Evolutionary conservation across 2,329 filamentous ascomycete species (phyloP), one percentile per base, ranked within the genome.

Genomic region (Fusarium sp.): DNA sequence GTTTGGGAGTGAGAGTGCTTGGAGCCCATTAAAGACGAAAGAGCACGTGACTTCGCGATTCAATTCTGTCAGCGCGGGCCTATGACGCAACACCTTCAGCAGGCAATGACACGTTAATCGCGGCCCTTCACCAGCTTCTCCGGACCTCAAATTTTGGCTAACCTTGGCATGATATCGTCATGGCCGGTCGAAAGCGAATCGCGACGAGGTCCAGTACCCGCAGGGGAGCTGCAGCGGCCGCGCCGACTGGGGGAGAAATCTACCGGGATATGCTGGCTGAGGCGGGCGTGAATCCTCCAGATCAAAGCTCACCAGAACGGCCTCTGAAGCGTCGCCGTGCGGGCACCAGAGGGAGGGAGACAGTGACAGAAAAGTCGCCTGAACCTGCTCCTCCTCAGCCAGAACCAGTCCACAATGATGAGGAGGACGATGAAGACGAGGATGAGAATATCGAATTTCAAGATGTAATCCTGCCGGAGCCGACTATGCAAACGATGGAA

Each of bases 401-500:
- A 14, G 24, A 67, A 0, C 43, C 63, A 10, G 65, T 14, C 6
- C 56, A 33, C 39, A 72, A 60, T 54, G 76, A 80, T 11, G 78
- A 60, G 48, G 76, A 80, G 7, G 78, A 80, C 0, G 82, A 81
- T 2, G 83, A 82, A 2, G 82, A 84, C 1, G 83, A 85, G 4
- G 86, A 86, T 5, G 85, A 86, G 4, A 82, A 83, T 14, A 65
- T 86, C 24, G 84, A 87, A 50, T 89, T 89, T 73, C 84, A 89
- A 69, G 88, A 90, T 75, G 86, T 89, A 2, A 74, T 80, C 5
- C 74, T 88, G 4, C 88, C 88, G 1, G 73, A 81, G 16, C 84
- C 87, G 0, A 88, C 84, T 0, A 74, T 89, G 20, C 88, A 90
- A 76, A 90, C 88, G 1, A 83, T 89, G 64, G 83, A 86, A 54